Conservation (phyloP, 1,284 basidiomycete genomes). For the Fomitopsis palustris region DNA sequence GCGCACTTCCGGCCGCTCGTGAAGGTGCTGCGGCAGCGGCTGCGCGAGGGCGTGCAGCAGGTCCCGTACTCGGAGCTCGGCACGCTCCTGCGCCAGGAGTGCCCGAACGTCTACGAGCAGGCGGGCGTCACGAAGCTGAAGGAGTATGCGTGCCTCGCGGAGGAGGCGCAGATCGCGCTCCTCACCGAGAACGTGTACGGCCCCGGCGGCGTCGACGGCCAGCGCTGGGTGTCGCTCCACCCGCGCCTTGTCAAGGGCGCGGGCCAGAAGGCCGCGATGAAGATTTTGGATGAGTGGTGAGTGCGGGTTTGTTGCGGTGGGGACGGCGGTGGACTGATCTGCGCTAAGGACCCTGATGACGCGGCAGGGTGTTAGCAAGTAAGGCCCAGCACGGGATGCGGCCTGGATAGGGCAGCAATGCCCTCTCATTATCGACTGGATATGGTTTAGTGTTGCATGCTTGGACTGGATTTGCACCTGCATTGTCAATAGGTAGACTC, state of each 20-base stretch:
- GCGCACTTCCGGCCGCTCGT: slow-evolving; percentile 24
- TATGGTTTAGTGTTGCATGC: not conserved
- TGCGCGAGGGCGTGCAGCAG: slow-evolving; percentile 26
- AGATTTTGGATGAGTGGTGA: slow-evolving; percentile 2
- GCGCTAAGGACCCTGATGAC: slow-evolving; percentile 1
- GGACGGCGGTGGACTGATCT: not conserved
- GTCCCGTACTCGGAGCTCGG: slow-evolving; percentile 27
- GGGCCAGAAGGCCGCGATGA: slow-evolving; percentile 1
- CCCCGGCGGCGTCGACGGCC: slow-evolving; percentile 28
- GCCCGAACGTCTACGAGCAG: slow-evolving; percentile 37
- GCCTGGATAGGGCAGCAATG: not conserved
- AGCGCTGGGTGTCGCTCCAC: slow-evolving; percentile 44
- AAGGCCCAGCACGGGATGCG: not conserved
- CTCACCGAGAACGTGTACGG: slow-evolving; percentile 23
- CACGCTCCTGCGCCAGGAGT: slow-evolving; percentile 19
- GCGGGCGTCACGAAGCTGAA: slow-evolving; percentile 45
- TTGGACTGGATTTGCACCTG: not conserved
- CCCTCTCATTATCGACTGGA: not conserved
- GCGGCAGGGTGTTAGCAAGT: slow-evolving; percentile 3
- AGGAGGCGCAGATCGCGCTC: slow-evolving; percentile 42
- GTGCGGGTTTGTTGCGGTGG: not conserved
- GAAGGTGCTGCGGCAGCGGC: slow-evolving; percentile 27
- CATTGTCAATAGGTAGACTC: not conserved
- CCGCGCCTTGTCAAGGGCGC: slow-evolving; percentile 14
- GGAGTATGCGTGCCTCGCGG: slow-evolving; percentile 45